phyloP scores from a whole-genome alignment of 106 monocot species.

The Xerophyta viscosa region DNA sequence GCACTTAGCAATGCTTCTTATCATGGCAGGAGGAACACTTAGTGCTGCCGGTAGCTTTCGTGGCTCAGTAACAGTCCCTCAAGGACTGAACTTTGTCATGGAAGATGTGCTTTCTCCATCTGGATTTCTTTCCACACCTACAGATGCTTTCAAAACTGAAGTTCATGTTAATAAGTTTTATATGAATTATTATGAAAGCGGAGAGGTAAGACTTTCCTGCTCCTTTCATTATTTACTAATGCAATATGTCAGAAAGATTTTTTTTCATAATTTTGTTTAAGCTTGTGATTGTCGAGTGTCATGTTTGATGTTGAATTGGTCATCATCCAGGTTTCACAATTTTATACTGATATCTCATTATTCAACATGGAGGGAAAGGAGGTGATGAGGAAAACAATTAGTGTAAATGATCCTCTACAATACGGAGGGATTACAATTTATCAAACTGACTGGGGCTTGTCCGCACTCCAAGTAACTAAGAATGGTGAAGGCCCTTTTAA shows the following conservation, averaged over 20 bases:
- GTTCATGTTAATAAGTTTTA: slow-evolving; percentile 95
- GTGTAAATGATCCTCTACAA: slow-evolving; percentile 90
- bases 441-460: slow-evolving; percentile 96
- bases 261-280: too few species aligned
- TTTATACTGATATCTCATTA: slow-evolving; percentile 79
- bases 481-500: slow-evolving; percentile 96
- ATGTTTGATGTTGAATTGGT: slow-evolving; percentile 2
- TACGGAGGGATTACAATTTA: slow-evolving; percentile 89
- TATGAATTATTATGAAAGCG: slow-evolving; percentile 96
- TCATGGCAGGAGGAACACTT: slow-evolving; percentile 88
- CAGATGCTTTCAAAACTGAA: slow-evolving; percentile 63
- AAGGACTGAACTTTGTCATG: slow-evolving; percentile 85
- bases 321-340: slow-evolving; percentile 69
- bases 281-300: background rate
- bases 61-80: slow-evolving; percentile 87
- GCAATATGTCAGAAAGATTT: background rate
- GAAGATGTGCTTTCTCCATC: slow-evolving; percentile 83
- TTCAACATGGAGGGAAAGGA: slow-evolving; percentile 69
- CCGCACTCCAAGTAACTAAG: slow-evolving; percentile 82
- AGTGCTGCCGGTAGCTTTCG: slow-evolving; percentile 78
- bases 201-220: slow-evolving; percentile 41
- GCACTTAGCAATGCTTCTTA: slow-evolving; percentile 86
- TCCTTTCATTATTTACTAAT: background rate
- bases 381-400: slow-evolving; percentile 89
- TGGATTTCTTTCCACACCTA: slow-evolving; percentile 72